Percentiles rank a stretch among this genome's conserved stretches.
Evolutionary conservation across 805 yeast genomes (phyloP).

Genomic region (Tetrapisispora namnaoensis): DNA sequence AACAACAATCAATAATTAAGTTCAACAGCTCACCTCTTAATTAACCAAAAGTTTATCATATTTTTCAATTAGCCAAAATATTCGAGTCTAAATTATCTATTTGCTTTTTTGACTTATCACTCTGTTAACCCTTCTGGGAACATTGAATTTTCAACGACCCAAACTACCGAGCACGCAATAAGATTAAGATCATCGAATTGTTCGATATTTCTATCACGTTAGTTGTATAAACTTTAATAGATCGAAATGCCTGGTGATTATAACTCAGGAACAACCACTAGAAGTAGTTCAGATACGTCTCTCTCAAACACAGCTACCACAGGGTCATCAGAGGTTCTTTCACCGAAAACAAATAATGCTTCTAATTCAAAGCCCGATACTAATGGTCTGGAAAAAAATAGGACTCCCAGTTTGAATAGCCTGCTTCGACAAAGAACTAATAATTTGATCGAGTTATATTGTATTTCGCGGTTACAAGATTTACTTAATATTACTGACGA

Average conservation of each 20-base stretch:
- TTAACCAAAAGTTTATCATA: too few relatives aligned
- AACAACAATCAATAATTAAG: neutral
- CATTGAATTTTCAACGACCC: too few relatives aligned
- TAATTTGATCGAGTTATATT: slow-evolving; percentile 51
- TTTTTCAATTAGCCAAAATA: too few relatives aligned
- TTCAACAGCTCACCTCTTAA: neutral
- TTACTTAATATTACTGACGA: slow-evolving; percentile 34
- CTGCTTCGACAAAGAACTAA: slow-evolving; percentile 44
- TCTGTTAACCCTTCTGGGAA: too few relatives aligned
- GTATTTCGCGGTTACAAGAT: slow-evolving; percentile 44
- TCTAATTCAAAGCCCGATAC: neutral
- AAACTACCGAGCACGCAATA: too few relatives aligned
- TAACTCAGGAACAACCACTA: neutral
- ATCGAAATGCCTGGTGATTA: neutral
- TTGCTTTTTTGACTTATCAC: too few relatives aligned
- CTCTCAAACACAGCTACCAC: neutral
- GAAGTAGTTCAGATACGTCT: neutral
- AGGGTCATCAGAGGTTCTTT: neutral
- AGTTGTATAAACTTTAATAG: neutral
- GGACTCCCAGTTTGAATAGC: slow-evolving; percentile 14
- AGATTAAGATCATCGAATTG: too few relatives aligned
- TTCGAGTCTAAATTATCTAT: too few relatives aligned
- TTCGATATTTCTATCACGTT: too few relatives aligned
- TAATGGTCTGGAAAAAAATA: neutral
- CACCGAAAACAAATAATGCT: neutral